A percentile compares a stretch with the other conserved stretches of the same genome.
These are phyloP conservation scores for Gypsophila paniculata DNA, from an alignment of 179 eudicot species.

Conservation along the genomic window DNA sequence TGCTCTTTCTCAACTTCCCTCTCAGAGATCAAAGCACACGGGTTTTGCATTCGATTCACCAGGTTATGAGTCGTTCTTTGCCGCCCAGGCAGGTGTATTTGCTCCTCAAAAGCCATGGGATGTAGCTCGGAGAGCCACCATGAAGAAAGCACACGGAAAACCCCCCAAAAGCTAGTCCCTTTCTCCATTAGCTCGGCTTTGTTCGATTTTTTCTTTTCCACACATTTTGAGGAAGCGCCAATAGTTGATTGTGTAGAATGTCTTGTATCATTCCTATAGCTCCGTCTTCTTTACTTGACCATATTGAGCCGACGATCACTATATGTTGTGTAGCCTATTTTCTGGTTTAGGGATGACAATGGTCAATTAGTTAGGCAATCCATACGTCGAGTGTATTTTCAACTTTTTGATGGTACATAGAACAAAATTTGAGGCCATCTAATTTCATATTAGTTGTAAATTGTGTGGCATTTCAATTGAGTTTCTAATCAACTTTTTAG, in stretches of 20 bases:
- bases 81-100: constrained; percentile 70
- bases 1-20: constrained; percentile 71
- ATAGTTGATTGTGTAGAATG: constrained; percentile 25
- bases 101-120: constrained; percentile 93
- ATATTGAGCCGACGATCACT: constrained; percentile 13
- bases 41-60: constrained; percentile 98
- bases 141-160: constrained; percentile 31
- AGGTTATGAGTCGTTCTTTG: constrained; percentile 92
- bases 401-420: not conserved
- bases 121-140: constrained; percentile 85
- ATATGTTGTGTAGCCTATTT: constrained; percentile 19
- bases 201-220: constrained; percentile 6
- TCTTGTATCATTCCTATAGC: constrained; percentile 17
- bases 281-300: not conserved
- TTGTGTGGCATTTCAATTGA: too few species aligned
- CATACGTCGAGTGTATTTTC: not conserved
- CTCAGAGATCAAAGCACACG: constrained; percentile 78
- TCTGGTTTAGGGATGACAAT: constrained; percentile 25
- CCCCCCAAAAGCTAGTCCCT: constrained; percentile 16
- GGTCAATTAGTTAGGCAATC: not conserved
- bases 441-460: not conserved
- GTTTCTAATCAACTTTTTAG: too few species aligned
- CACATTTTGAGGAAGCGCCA: not conserved
- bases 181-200: constrained; percentile 7
- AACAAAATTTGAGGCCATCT: not conserved